Base-by-base conservation (phyloP, 2,329 filamentous ascomycete genomes). In the Amylocarpus encephaloides region DNA sequence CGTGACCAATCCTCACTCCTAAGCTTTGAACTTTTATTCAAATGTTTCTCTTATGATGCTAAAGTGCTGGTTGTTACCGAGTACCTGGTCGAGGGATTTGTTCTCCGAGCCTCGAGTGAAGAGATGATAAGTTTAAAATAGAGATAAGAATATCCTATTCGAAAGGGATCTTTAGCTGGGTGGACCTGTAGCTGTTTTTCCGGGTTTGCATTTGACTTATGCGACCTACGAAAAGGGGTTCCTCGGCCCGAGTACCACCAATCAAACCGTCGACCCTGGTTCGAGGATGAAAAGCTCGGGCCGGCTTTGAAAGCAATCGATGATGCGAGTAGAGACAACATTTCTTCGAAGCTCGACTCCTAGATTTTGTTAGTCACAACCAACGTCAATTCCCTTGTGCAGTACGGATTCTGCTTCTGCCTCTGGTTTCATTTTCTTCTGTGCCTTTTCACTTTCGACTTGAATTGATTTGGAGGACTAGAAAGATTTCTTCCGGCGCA, bases 401-500 rank as follows among this genome's bases (percentile, higher is more conserved):
- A 26, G 4, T 26, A 26, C 22, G 22, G 7, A 7, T 4, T 26
- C 22, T 26, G 7, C 30, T 18, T 43, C 29, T 30, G 29, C 34
- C 38, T 26, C 19, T 38, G 44, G 30, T n/a, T 16, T 18, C 44
- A 19, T 19, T 34, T 19, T 36, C 32, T 43, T 39, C 44, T 43
- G 47, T 38, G 44, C 39, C 36, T 43, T 38, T 32, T 15, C 9
- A 30, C 22, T 48, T 42, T 41, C 38, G 26, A 36, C 10, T 38
- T 32, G 22, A 18, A 36, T 16, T 30, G 30, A 36, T 29, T 47
- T 39, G 35, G 26, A 40, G 12, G 12, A 22, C 12, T 30, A n/a
- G 30, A 33, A 26, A 13, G 45, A 19, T 46, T 35, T 40, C 19
- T 34, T n/a, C 43, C 39, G 43, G 43, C 43, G 43, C 43, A 46